Evolutionary conservation across 129 eudicot genomes (phyloP), one percentile per base, ranked within the genome.

Genomic region (Tagetes patula): DNA sequence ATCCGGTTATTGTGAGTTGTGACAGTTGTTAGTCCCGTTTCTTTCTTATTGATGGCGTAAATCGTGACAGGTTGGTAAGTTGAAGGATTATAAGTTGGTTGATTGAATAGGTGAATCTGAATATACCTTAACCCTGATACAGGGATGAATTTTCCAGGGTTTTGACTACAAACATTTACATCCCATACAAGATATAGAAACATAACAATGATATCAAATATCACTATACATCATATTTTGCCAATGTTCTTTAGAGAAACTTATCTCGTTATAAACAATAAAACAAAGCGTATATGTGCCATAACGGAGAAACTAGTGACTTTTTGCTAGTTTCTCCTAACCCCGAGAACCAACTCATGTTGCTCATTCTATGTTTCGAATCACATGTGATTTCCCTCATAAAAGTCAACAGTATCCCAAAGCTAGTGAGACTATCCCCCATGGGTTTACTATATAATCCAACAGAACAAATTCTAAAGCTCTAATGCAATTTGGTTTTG

Each of bases 401-500:
- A 65, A 60, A 61, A 54, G 49, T 49, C 69, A 33, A 36, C 20
- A 53, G 67, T 40, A 54, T 73, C 62, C 65, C 50, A 42, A 53
- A 31, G 71, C 76, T 34, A 33, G 8, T 55, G 39, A 31, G 32
- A 58, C 65, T 34, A 36, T 62, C 45, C 45, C 30, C 30, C 27
- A 62, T 60, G 73, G 47, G 55, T 12, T 52, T 20, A 20, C 27
- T 20, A 27, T 31, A 50, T 34, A 56, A 39, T 11, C 77, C 73
- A 39, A 38, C 12, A 20, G 34, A 2, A 4, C 45, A 67, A 47
- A 55, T 7, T 53, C 80, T 71, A 82, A 56, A 77, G 72, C 77
- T 72, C 81, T 72, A 75, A 58, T 0, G 73, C 82, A 8, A 85
- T 52, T 75, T 79, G 80, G 13, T 79, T 79, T 43, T 83, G 85